Evolutionary conservation across 2,329 filamentous ascomycete species (phyloP), one percentile per base, ranked within the genome.

Genomic region (Nemania sp.): DNA sequence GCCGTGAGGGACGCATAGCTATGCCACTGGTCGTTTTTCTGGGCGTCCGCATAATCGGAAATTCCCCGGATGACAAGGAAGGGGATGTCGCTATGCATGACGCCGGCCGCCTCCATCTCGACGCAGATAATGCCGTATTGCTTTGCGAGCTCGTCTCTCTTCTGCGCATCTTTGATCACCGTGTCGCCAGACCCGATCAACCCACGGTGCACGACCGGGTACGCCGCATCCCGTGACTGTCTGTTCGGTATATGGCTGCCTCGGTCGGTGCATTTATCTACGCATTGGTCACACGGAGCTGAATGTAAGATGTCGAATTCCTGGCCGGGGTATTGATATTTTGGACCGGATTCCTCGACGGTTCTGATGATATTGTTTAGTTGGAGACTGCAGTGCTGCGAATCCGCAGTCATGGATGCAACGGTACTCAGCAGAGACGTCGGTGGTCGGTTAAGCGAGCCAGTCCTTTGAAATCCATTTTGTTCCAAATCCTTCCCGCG

Each of bases 81-180:
- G 10, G 29, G 41, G 4, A 58, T 41, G 6, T 29, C 45, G 47
- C 18, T 27, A 11, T 45, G 43, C n/a, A 64, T 22, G 18, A 58
- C 54, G 13, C 62, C 62, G 10, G 62, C 62, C 6, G 62, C 62
- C 11, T 64, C 62, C 62, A 64, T 64, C n/a, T 64, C 62, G 22
- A 64, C 35, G n/a, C 54, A 64, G 1, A 64, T 10, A 3, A 64
- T 52, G 6, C 38, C 54, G 18, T 53, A 43, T 41, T 62, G 11
- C 10, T 27, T 45, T 3, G 47, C 52, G 1, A 58, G n/a, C 8
- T 35, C 20, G 45, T 64, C 57, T 18, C 57, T 60, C 18, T 60
- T 24, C n/a, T 38, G 13, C n/a, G 57, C 51, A 15, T 60, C 57
- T 52, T 26, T 24, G n/a, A 60, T 52, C 18, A 60, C 43, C 45